A percentile compares a stretch with the other conserved stretches of the same genome.
Evolutionary conservation across 169 alveolate species (phyloP).

Genomic region (Babesia microti): DNA sequence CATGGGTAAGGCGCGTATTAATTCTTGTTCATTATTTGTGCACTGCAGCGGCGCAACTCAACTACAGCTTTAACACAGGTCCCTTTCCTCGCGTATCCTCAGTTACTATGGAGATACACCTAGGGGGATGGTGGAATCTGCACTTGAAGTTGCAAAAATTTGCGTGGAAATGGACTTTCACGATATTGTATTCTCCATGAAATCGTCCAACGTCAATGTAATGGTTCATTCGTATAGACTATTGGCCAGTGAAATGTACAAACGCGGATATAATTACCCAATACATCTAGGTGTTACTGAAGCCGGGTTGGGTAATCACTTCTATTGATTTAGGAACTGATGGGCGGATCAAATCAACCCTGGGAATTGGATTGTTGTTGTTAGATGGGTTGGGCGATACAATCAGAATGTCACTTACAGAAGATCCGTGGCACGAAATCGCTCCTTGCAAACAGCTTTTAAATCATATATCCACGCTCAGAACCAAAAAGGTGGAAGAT

Average conservation of each 20-base stretch:
- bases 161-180: conserved; percentile 55
- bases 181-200: conserved; percentile 65
- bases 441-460: conserved; percentile 45
- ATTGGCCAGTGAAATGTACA: conserved; percentile 50
- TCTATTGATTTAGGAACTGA: conserved; percentile 42
- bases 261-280: conserved; percentile 56
- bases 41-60: too few species aligned
- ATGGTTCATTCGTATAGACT: conserved; percentile 71
- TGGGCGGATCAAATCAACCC: conserved; percentile 65
- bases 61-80: conserved; percentile 10
- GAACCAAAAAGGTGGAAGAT: conserved; percentile 4
- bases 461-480: conserved; percentile 7
- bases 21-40: too few species aligned
- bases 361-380: conserved; percentile 71
- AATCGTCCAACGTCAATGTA: conserved; percentile 61
- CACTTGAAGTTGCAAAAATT: conserved; percentile 65
- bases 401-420: conserved; percentile 71
- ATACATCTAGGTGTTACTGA: conserved; percentile 76
- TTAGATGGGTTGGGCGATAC: conserved; percentile 78
- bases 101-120: conserved; percentile 73
- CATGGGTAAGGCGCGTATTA: conserved; percentile 46
- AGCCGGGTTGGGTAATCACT: conserved; percentile 67
- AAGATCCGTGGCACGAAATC: conserved; percentile 72
- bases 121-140: conserved; percentile 71
- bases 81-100: conserved; percentile 62